phyloP scores from a whole-genome alignment of 192 early-diverging fungal genomes.

The Geranomyces michiganensis region DNA sequence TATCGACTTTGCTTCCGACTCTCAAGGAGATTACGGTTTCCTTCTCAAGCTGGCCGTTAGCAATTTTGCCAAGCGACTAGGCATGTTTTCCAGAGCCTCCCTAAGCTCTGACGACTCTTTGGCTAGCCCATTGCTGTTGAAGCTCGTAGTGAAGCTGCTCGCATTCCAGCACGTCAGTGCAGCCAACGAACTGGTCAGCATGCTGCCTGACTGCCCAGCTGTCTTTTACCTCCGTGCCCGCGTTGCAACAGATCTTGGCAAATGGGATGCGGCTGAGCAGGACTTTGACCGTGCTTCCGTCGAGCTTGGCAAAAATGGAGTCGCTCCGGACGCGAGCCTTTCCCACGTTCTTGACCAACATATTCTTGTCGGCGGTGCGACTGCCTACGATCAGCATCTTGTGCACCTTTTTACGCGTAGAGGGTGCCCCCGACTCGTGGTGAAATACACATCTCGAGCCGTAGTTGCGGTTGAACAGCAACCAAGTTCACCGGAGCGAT shows the following conservation, averaged over 20 bases:
- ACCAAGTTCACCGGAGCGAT: not conserved
- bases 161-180: constrained; percentile 7
- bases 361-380: constrained; percentile 21
- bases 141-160: constrained; percentile 21
- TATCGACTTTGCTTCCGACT: constrained; percentile 10
- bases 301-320: constrained; percentile 11
- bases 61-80: constrained; percentile 7
- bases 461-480: not conserved
- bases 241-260: constrained; percentile 23
- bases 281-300: constrained; percentile 24
- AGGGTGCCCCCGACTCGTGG: not conserved
- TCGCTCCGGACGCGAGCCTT: not conserved
- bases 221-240: constrained; percentile 33
- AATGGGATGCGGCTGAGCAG: constrained; percentile 22
- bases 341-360: constrained; percentile 25
- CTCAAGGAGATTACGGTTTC: not conserved
- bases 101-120: not conserved
- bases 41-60: constrained; percentile 5
- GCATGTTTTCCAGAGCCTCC: not conserved
- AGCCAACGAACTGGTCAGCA: constrained; percentile 23
- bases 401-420: constrained; percentile 31
- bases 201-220: constrained; percentile 26
- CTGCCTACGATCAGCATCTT: constrained; percentile 42
- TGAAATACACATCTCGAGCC: constrained; percentile 10
- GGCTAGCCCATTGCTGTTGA: not conserved